These are phyloP conservation scores for Mycena galopus DNA, from an alignment of 768 basidiomycete genomes.

Conservation along the genomic window DNA sequence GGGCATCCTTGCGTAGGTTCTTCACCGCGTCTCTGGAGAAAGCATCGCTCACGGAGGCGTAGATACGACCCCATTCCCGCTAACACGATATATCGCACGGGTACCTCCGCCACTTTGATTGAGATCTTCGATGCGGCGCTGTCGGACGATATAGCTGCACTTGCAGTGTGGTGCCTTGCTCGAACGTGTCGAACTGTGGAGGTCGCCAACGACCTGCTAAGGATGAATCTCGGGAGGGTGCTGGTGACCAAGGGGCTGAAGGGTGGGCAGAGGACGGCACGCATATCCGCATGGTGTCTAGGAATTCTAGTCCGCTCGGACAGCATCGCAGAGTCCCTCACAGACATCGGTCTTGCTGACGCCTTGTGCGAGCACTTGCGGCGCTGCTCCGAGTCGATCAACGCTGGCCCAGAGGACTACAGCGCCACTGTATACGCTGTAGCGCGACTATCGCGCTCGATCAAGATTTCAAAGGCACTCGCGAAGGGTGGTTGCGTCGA, in stretches of 20 bases:
- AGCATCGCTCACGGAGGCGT: not conserved
- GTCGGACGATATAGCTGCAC: slow-evolving; percentile 38
- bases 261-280: slow-evolving; percentile 32
- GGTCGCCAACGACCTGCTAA: slow-evolving; percentile 41
- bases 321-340: slow-evolving; percentile 39
- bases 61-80: slow-evolving; percentile 43
- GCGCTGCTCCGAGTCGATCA: slow-evolving; percentile 24
- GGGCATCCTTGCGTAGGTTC: slow-evolving; percentile 41
- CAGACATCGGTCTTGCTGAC: slow-evolving; percentile 30
- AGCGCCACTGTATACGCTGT: slow-evolving; percentile 40
- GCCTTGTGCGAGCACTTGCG: slow-evolving; percentile 39
- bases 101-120: slow-evolving; percentile 39
- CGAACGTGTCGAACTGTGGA: slow-evolving; percentile 41
- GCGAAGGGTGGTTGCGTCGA: slow-evolving; percentile 39
- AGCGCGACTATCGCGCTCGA: slow-evolving; percentile 43
- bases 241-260: slow-evolving; percentile 39
- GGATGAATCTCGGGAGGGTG: slow-evolving; percentile 33
- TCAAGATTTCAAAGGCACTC: slow-evolving; percentile 43
- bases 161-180: slow-evolving; percentile 42
- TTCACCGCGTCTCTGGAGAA: not conserved
- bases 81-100: slow-evolving; percentile 44
- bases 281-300: slow-evolving; percentile 42
- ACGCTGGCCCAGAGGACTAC: slow-evolving; percentile 36
- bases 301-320: slow-evolving; percentile 40
- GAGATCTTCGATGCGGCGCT: slow-evolving; percentile 39